Percentiles rank a stretch among this genome's conserved stretches.
These are phyloP conservation scores for Annulohypoxylon truncatum DNA, from an alignment of 2,329 filamentous ascomycete genomes.

Conservation along the genomic window DNA sequence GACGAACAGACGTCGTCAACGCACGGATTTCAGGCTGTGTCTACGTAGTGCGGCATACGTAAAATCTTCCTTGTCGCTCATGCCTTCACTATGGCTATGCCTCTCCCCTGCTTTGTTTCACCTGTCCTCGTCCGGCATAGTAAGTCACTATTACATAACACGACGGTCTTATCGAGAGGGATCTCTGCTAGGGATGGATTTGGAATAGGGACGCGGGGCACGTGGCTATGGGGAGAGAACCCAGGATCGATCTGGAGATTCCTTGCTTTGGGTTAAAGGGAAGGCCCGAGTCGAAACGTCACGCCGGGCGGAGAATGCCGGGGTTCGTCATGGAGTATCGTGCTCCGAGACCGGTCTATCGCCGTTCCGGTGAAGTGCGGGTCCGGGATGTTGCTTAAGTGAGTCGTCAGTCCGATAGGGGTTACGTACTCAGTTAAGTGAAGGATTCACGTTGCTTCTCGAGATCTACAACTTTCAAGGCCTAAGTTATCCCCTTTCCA, in stretches of 20 bases:
- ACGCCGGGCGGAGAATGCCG: neutral
- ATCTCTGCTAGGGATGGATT: neutral
- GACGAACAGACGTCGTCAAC: slow-evolving; percentile 26
- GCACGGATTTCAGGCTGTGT: slow-evolving; percentile 15
- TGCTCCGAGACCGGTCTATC: neutral
- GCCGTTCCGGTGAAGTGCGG: neutral
- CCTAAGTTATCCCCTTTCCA: neutral
- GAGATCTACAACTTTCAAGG: neutral
- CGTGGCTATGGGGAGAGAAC: slow-evolving; percentile 32
- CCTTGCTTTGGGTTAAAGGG: neutral
- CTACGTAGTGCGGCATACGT: neutral
- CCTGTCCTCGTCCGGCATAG: neutral
- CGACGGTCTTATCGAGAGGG: neutral
- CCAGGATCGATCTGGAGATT: slow-evolving; percentile 26
- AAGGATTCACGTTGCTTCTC: neutral
- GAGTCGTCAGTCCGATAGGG: neutral
- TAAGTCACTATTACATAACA: neutral
- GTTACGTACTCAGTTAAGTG: neutral
- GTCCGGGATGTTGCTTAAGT: neutral
- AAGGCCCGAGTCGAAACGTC: neutral
- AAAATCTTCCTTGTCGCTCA: neutral
- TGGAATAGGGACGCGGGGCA: neutral
- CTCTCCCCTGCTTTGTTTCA: slow-evolving; percentile 26
- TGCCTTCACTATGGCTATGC: neutral
- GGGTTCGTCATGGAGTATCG: neutral